Evolutionary conservation across 108 stramenopile species (phyloP).

Genomic region (Skeletonema menzelii): DNA sequence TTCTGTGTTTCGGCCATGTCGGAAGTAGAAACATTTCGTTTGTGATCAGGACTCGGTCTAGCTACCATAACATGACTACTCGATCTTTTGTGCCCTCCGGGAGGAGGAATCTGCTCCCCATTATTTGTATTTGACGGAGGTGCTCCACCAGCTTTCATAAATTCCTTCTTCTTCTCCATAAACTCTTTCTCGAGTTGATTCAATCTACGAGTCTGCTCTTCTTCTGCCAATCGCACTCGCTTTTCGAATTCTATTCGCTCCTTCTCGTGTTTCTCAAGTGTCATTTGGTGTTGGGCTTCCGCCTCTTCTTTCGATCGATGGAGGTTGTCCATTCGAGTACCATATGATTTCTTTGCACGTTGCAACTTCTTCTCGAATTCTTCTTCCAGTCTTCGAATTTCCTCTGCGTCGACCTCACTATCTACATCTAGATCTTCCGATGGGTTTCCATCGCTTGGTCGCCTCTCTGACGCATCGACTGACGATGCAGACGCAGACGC

Average conservation of each 20-base stretch:
- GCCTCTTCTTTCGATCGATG: slow-evolving; percentile 73
- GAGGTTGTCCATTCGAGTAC: slow-evolving; percentile 86
- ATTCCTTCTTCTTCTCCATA: slow-evolving; percentile 32
- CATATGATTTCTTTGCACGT: slow-evolving; percentile 81
- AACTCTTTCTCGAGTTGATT: slow-evolving; percentile 74
- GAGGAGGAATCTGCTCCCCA: slow-evolving; percentile 28
- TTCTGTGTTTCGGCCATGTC: background rate
- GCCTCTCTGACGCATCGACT: background rate
- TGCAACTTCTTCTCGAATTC: slow-evolving; percentile 82
- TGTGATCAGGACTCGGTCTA: slow-evolving; percentile 14
- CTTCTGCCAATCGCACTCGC: slow-evolving; percentile 75
- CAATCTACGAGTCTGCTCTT: slow-evolving; percentile 76
- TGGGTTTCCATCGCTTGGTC: background rate
- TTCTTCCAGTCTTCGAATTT: slow-evolving; percentile 69
- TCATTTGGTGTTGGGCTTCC: slow-evolving; percentile 85
- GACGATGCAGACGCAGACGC: background rate
- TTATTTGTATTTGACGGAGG: background rate
- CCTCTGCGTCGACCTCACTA: slow-evolving; percentile 52
- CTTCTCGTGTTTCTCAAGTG: slow-evolving; percentile 85
- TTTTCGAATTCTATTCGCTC: slow-evolving; percentile 86
- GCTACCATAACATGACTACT: slow-evolving; percentile 7
- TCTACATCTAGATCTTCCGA: slow-evolving; percentile 41
- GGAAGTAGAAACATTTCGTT: slow-evolving; percentile 15
- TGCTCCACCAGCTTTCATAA: slow-evolving; percentile 14
- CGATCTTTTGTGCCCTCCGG: slow-evolving; percentile 41